Percentiles rank a stretch among this genome's conserved stretches.
Evolutionary conservation across 2,329 filamentous ascomycete species (phyloP).

Genomic region (Nannizziopsis barbatae): DNA sequence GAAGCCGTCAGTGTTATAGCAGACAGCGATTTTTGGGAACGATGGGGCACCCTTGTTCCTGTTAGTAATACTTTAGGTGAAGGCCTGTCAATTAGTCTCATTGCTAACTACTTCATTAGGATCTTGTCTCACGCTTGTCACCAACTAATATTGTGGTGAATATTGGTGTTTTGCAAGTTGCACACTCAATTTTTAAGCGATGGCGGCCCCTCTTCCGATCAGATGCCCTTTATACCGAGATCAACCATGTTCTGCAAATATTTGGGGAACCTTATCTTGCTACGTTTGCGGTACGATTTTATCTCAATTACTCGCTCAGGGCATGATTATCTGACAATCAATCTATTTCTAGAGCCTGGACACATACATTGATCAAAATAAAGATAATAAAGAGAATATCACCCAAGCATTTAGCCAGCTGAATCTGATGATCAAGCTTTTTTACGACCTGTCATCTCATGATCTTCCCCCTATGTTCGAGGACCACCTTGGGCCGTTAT

Average conservation of each 20-base stretch:
- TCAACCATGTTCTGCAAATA: conserved; percentile 82
- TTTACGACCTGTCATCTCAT: conserved; percentile 95
- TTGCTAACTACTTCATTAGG: conserved; percentile 36
- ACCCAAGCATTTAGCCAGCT: conserved; percentile 73
- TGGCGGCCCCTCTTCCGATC: conserved; percentile 92
- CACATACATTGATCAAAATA: conserved; percentile 56
- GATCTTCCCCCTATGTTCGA: conserved; percentile 93
- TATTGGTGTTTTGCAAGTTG: conserved; percentile 89
- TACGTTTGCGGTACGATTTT: conserved; percentile 55
- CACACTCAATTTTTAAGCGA: conserved; percentile 92
- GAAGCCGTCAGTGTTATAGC: conserved; percentile 96
- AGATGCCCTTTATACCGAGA: conserved; percentile 84
- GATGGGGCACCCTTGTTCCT: conserved; percentile 91
- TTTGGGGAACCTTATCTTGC: conserved; percentile 77
- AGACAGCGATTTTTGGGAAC: conserved; percentile 92
- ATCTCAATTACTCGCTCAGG: neutral
- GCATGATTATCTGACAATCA: neutral
- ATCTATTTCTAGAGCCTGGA: conserved; percentile 34
- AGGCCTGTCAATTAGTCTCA: neutral
- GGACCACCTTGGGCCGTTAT: conserved; percentile 68
- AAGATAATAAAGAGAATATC: conserved; percentile 61
- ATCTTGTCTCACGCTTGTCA: conserved; percentile 79
- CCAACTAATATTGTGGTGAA: conserved; percentile 73
- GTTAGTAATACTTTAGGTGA: conserved; percentile 35
- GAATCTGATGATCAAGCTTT: conserved; percentile 78